phyloP scores from a whole-genome alignment of 208 protist genomes.

The Trypanosomatidae sp. region DNA sequence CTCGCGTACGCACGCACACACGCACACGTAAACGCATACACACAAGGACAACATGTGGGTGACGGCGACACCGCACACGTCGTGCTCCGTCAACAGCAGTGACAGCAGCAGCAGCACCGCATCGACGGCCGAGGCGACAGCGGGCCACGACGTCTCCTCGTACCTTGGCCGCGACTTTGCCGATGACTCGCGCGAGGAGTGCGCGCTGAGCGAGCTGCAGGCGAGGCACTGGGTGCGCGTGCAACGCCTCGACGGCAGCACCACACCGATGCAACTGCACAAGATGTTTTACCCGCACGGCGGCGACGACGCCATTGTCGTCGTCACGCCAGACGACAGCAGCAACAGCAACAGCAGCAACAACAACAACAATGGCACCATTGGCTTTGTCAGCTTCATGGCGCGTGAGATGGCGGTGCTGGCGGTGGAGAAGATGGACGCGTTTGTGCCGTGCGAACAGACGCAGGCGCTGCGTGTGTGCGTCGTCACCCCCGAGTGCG shows the following conservation, averaged over 20 bases:
- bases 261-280: conserved; percentile 34
- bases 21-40: conserved; percentile 1
- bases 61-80: background rate
- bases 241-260: conserved; percentile 26
- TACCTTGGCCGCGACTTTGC: conserved; percentile 8
- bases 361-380: conserved; percentile 16
- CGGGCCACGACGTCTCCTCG: conserved; percentile 62
- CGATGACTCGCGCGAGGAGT: conserved; percentile 24
- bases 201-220: conserved; percentile 4
- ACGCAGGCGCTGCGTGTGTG: conserved; percentile 39
- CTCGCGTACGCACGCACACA: background rate
- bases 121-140: conserved; percentile 52
- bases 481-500: conserved; percentile 29
- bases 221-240: conserved; percentile 59
- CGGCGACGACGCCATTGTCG: conserved; percentile 65
- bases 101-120: conserved; percentile 23
- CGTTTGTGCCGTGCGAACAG: conserved; percentile 67
- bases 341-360: no score
- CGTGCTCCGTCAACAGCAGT: background rate
- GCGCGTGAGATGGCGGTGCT: conserved; percentile 44
- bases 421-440: conserved; percentile 64
- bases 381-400: conserved; percentile 69
- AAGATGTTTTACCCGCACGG: conserved; percentile 78
- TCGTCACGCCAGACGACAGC: no score
- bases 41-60: conserved; percentile 1